Evolutionary conservation across 2,329 filamentous ascomycete species (phyloP), one percentile per base, ranked within the genome.

Genomic region (Ambrosiella cleistominuta): DNA sequence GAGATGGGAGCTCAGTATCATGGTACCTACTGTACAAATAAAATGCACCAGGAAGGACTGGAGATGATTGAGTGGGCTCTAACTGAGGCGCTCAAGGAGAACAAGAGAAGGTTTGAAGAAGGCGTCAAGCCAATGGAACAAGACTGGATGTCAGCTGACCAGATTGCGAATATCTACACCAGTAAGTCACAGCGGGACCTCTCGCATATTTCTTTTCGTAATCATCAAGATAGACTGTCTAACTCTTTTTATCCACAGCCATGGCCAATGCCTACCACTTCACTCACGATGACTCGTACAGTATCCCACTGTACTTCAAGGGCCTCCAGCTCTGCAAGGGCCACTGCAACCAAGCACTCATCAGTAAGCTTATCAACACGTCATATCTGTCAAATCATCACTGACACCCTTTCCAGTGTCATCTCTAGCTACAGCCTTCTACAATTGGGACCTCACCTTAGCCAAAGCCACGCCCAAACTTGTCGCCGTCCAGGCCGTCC

Each of bases 1-100:
- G 95, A 95, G 71, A 76, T 97, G 6, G 90, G 86, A 38, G 84
- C 90, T 64, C 72, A 96, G 7, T 95, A 95, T 69, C 77, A 83
- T 3, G 81, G 84, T 61, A 80, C 86, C 57, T 83, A 89, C 66
- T 79, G 95, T 11, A 76, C 86, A 56, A 78, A 94, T 57, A 74
- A 79, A 1, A 82, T 89, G 40, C 78, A 80, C 59, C 88, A 88
- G 0, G 87, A 94, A 65, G 60, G 64, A 13, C 82, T 85, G 65
- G 51, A 51, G 27, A 74, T 78, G 15, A 75, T 96, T 44, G 75
- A 87, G 1, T 89, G 87, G 78, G 86, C 88, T 0, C 86, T 96
- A 0, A 86, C 94, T 66, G 84, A 86, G 2, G 77, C 83, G 1
- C 69, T 96, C 59, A 81, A 78, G 62, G 93, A 97, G 69, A 77